Base-by-base conservation (phyloP, 495 filamentous ascomycete species). In the Lophiostoma macrostomum region DNA sequence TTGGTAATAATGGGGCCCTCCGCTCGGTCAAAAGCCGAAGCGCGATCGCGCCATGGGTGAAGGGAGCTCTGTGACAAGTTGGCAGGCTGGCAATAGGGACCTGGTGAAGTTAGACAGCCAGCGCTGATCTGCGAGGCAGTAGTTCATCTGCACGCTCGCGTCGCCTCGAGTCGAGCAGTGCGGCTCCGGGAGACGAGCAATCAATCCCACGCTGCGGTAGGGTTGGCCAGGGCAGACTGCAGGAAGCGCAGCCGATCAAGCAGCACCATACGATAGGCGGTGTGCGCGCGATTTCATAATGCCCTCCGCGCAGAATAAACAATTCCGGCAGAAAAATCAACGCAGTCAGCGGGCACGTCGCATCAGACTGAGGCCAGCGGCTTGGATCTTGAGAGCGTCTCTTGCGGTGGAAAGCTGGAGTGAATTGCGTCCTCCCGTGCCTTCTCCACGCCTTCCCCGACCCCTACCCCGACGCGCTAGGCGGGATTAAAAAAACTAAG, bases 281-380 rank as follows among this genome's bases (percentile, higher is more conserved):
- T 56, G 43, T 48, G 43, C 12, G 25, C 18, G 28, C 16, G 11
- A n/a, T 38, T 20, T 39, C 19, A 18, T 23, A 19, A 18, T n/a
- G 12, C 36, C 18, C 25, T 29, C 50, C 53, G 41, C 14, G 34
- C 34, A 56, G 10, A 56, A 56, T 19, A 56, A 47, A 50, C 19
- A n/a, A 28, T 45, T 20, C 20, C 46, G 34, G 24, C 34, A 36
- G 41, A 39, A 53, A 55, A 55, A 46, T 47, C 47, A 8, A 55
- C 31, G 32, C 41, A 46, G 32, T 46, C 42, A 46, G 27, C 36
- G n/a, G 50, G 13, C 13, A 24, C 16, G 2, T 11, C 36, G 6
- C 37, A 4, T 3, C 5, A 46, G 51, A 5, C 44, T 13, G 28
- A 7, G 10, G 24, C 42, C 42, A 29, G 11, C 13, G n/a, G 11